Percentiles rank a stretch among this genome's conserved stretches.
These are phyloP conservation scores for Suillus sp. DNA, from an alignment of 768 basidiomycete species.

Conservation along the genomic window DNA sequence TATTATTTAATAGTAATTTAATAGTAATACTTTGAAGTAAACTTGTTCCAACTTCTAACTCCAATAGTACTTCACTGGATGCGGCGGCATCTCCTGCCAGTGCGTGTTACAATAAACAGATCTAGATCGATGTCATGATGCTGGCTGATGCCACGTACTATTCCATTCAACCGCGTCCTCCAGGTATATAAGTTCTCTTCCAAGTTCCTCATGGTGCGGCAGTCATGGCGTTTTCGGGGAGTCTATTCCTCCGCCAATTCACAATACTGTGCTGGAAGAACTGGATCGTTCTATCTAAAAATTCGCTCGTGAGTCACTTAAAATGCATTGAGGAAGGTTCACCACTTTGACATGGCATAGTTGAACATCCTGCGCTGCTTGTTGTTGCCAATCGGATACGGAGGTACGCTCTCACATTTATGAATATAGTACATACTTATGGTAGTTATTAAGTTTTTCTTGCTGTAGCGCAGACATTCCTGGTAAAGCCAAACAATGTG, in stretches of 20 bases:
- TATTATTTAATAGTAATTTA: no score
- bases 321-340: background rate
- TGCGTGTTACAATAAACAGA: background rate
- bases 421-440: background rate
- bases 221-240: constrained; percentile 9
- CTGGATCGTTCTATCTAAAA: constrained; percentile 69
- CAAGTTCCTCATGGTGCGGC: background rate
- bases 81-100: background rate
- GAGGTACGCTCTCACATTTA: constrained; percentile 26
- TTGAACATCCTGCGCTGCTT: constrained; percentile 64
- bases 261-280: constrained; percentile 68
- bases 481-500: constrained; percentile 60
- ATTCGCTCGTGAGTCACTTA: constrained; percentile 62
- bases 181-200: background rate
- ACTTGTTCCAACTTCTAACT: background rate
- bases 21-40: background rate
- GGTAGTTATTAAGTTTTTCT: constrained; percentile 47
- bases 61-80: no score
- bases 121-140: background rate
- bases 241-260: constrained; percentile 63
- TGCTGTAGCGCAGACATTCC: constrained; percentile 61
- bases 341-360: constrained; percentile 32
- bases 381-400: constrained; percentile 64
- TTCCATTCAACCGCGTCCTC: background rate
- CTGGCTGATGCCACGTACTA: background rate